Evolutionary conservation across 768 basidiomycete genomes (phyloP).

Genomic region (Pleurotus tuber-regium): DNA sequence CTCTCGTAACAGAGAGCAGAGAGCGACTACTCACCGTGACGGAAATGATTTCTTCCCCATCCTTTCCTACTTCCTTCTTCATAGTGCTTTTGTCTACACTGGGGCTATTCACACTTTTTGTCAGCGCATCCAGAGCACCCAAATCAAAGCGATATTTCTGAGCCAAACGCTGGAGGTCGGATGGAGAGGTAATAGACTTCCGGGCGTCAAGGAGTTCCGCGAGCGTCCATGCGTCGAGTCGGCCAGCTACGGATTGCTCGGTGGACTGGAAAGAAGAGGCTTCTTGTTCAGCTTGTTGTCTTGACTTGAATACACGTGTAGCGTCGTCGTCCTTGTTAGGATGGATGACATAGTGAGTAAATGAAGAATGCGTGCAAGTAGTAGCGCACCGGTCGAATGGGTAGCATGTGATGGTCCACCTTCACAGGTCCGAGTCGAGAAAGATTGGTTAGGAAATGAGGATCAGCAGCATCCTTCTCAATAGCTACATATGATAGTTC

Average conservation of each 20-base stretch:
- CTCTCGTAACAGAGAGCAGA: not conserved
- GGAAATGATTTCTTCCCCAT: slow-evolving; percentile 53
- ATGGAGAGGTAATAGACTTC: slow-evolving; percentile 40
- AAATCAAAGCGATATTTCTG: slow-evolving; percentile 54
- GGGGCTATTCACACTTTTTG: slow-evolving; percentile 60
- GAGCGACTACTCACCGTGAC: slow-evolving; percentile 49
- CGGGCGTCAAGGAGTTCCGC: slow-evolving; percentile 61
- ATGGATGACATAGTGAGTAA: no score
- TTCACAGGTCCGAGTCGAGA: slow-evolving; percentile 62
- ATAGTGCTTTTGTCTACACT: slow-evolving; percentile 50
- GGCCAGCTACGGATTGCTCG: slow-evolving; percentile 41
- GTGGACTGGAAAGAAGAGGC: slow-evolving; percentile 29
- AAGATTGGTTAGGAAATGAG: slow-evolving; percentile 67
- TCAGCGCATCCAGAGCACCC: slow-evolving; percentile 47
- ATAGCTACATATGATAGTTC: no score
- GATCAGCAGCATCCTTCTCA: slow-evolving; percentile 64
- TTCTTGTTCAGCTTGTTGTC: slow-evolving; percentile 54
- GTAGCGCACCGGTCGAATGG: slow-evolving; percentile 43
- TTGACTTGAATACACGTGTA: slow-evolving; percentile 49
- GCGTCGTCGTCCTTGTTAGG: slow-evolving; percentile 23
- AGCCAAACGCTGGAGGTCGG: slow-evolving; percentile 50
- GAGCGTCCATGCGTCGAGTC: slow-evolving; percentile 50
- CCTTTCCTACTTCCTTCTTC: slow-evolving; percentile 41
- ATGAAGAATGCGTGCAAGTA: no score
- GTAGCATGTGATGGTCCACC: slow-evolving; percentile 63